These are phyloP conservation scores for Daedaleopsis nitida DNA, from an alignment of 768 basidiomycete genomes.

Conservation along the genomic window DNA sequence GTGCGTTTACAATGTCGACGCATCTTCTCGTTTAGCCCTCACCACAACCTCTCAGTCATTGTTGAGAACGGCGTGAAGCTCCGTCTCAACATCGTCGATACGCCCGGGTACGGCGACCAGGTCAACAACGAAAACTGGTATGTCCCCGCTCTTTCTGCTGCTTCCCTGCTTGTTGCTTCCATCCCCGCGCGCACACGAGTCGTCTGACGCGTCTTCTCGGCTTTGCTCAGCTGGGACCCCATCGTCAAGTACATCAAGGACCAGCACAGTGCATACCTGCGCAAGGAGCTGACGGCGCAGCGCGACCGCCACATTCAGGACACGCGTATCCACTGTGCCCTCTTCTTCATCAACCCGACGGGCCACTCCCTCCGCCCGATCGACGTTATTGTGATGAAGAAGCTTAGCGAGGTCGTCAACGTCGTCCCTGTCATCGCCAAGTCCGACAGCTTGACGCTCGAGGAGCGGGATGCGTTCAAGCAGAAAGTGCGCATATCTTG, in stretches of 20 bases:
- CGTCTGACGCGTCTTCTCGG: constrained; percentile 1
- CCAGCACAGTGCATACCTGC: constrained; percentile 97
- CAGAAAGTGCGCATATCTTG: constrained; percentile 57
- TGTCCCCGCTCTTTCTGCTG: constrained; percentile 24
- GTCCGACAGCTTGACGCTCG: constrained; percentile 89
- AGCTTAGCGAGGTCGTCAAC: constrained; percentile 97
- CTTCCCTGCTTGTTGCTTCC: not conserved
- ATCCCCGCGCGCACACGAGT: constrained; percentile 10
- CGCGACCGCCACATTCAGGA: constrained; percentile 98
- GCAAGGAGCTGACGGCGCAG: constrained; percentile 98
- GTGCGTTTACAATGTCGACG: constrained; percentile 40
- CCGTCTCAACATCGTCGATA: constrained; percentile 97
- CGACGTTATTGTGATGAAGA: constrained; percentile 99
- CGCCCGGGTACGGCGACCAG: constrained; percentile 97
- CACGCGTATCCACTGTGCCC: constrained; percentile 96
- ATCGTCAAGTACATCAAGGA: constrained; percentile 99
- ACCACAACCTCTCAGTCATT: constrained; percentile 62
- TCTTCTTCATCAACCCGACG: constrained; percentile 99
- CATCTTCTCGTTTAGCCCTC: not conserved
- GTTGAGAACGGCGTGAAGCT: constrained; percentile 95
- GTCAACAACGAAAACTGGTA: constrained; percentile 99
- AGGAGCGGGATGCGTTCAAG: constrained; percentile 94
- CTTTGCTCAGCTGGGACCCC: constrained; percentile 83
- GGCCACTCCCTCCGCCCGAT: constrained; percentile 95
- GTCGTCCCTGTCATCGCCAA: constrained; percentile 99